Percentiles rank a stretch among this genome's conserved stretches.
phyloP scores from a whole-genome alignment of 371 early-diverging fungal genomes.

The Mucor sp. region DNA sequence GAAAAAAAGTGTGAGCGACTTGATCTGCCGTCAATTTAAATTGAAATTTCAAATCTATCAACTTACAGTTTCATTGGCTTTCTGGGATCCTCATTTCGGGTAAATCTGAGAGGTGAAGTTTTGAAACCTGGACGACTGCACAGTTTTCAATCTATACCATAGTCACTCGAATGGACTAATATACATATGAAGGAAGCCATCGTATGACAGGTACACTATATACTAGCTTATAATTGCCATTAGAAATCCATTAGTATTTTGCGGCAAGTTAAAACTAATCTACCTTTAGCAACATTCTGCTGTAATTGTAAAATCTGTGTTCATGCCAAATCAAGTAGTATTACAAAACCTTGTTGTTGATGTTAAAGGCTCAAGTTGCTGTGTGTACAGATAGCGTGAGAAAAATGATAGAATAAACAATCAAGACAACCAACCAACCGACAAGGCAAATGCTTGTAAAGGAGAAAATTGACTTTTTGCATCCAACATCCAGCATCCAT shows the following conservation, averaged over 20 bases:
- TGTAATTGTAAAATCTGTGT: not conserved
- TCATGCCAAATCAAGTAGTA: conserved; percentile 1
- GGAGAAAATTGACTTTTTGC: not conserved
- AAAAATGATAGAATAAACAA: not conserved
- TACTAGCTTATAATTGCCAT: too few species aligned
- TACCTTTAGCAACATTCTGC: not conserved
- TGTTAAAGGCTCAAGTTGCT: not conserved
- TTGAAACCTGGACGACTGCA: too few species aligned
- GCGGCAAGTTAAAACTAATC: not conserved
- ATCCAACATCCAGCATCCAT: not conserved
- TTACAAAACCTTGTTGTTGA: not conserved
- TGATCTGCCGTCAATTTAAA: too few species aligned
- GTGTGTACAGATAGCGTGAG: conserved; percentile 3
- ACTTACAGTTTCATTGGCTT: too few species aligned
- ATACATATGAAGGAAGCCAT: too few species aligned
- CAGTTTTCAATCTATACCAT: too few species aligned
- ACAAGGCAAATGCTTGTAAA: not conserved
- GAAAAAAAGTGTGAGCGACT: too few species aligned
- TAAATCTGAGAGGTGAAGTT: too few species aligned
- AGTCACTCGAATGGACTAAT: too few species aligned
- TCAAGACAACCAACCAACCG: not conserved
- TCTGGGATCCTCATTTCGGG: too few species aligned
- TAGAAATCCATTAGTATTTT: not conserved
- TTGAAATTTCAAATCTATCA: too few species aligned
- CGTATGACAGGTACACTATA: too few species aligned